phyloP scores from a whole-genome alignment of 768 basidiomycete genomes.

The Macrocybe gigantea region DNA sequence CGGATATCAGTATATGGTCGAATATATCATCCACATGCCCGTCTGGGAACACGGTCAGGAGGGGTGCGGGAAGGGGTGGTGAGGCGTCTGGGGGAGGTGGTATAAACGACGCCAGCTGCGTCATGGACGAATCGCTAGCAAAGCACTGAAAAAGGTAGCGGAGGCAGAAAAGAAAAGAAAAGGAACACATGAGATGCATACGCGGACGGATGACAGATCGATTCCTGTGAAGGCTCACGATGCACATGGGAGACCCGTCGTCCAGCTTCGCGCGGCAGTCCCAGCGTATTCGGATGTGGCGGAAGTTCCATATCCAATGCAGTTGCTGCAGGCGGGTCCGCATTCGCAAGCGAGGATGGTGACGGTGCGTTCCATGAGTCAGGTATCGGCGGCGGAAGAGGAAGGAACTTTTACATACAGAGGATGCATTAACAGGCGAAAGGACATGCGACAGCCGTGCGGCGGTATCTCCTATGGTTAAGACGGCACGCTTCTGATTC shows the following conservation, averaged over 20 bases:
- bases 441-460: constrained; percentile 34
- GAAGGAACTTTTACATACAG: constrained; percentile 18
- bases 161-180: not conserved
- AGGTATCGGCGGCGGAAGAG: not conserved
- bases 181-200: not conserved
- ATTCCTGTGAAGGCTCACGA: constrained; percentile 22
- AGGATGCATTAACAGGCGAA: constrained; percentile 23
- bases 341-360: too few species aligned
- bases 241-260: constrained; percentile 42
- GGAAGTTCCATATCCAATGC: constrained; percentile 36
- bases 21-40: constrained; percentile 30
- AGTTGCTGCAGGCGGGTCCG: too few species aligned
- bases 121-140: constrained; percentile 14
- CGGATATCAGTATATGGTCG: constrained; percentile 40
- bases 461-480: constrained; percentile 33
- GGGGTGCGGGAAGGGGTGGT: constrained; percentile 39
- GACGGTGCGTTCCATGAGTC: not conserved
- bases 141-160: constrained; percentile 22
- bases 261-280: constrained; percentile 38
- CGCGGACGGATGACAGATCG: constrained; percentile 3
- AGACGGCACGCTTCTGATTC: constrained; percentile 32
- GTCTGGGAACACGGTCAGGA: constrained; percentile 38
- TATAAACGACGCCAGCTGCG: constrained; percentile 39
- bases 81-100: constrained; percentile 41
- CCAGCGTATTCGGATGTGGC: constrained; percentile 33